Percentiles rank a stretch among this genome's conserved stretches.
Evolutionary conservation across 2,329 filamentous ascomycete species (phyloP).

Genomic region (Dothistroma pini): DNA sequence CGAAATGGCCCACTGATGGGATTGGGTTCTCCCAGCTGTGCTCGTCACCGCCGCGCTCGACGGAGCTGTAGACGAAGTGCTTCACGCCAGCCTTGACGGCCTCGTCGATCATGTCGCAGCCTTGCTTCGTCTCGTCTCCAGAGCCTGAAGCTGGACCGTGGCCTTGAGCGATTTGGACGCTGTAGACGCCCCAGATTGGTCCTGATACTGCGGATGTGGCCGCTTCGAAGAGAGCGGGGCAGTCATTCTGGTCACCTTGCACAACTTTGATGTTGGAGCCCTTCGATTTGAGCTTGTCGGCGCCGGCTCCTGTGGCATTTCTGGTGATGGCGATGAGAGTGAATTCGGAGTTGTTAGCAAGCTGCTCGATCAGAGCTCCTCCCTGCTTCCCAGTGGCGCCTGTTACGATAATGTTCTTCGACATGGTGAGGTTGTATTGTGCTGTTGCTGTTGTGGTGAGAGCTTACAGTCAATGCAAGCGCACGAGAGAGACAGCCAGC

Average conservation of each 20-base stretch:
- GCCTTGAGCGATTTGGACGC: slow-evolving; percentile 46
- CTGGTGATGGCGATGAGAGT: slow-evolving; percentile 59
- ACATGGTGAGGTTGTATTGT: slow-evolving; percentile 6
- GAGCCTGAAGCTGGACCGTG: background rate
- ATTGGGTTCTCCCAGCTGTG: slow-evolving; percentile 50
- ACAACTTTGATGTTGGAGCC: slow-evolving; percentile 53
- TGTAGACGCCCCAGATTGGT: slow-evolving; percentile 52
- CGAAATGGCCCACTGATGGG: slow-evolving; percentile 57
- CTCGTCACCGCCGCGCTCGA: slow-evolving; percentile 59
- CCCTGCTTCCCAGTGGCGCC: slow-evolving; percentile 48
- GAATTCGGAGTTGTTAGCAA: slow-evolving; percentile 33
- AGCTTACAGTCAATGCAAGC: background rate
- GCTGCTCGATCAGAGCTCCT: slow-evolving; percentile 41
- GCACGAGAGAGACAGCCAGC: background rate
- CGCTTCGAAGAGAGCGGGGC: slow-evolving; percentile 47
- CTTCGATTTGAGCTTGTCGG: slow-evolving; percentile 44
- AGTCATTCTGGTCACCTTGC: slow-evolving; percentile 55
- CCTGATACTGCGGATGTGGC: slow-evolving; percentile 29
- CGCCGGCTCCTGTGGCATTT: slow-evolving; percentile 48
- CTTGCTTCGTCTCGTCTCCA: slow-evolving; percentile 51
- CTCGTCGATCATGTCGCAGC: slow-evolving; percentile 57
- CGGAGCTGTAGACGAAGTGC: slow-evolving; percentile 62
- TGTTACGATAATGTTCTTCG: slow-evolving; percentile 38
- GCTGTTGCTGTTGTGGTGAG: background rate
- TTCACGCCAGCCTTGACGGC: slow-evolving; percentile 53